Percentiles rank a stretch among this genome's conserved stretches.
These are phyloP conservation scores for Solanum aculeatissimum DNA, from an alignment of 305 asterid genomes.

Conservation along the genomic window DNA sequence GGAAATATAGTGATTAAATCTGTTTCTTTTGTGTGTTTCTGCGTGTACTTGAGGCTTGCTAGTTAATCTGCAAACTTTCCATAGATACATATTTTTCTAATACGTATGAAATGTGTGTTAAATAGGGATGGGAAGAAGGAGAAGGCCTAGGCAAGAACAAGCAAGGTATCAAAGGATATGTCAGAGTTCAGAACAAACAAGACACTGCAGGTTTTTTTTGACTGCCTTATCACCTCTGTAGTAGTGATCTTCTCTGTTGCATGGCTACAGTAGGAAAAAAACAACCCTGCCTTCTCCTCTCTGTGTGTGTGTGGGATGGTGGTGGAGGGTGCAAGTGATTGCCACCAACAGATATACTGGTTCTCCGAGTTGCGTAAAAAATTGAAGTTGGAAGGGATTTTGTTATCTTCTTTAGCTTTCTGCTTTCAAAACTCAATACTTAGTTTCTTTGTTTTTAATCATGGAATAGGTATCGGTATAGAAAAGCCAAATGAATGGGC, in stretches of 20 bases:
- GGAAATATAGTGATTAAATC: background rate
- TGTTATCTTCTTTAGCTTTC: background rate
- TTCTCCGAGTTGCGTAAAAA: background rate
- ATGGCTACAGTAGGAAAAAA: background rate
- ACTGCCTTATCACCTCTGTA: background rate
- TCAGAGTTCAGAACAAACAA: constrained; percentile 82
- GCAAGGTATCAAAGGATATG: constrained; percentile 94
- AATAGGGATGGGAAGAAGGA: constrained; percentile 99
- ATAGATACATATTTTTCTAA: background rate
- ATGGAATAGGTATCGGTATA: constrained; percentile 57
- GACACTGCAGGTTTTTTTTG: constrained; percentile 51
- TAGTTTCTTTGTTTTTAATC: background rate
- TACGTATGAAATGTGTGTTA: background rate
- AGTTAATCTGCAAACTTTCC: background rate
- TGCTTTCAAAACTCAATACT: background rate
- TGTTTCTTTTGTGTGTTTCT: background rate
- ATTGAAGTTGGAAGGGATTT: background rate
- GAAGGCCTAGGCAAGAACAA: constrained; percentile 96
- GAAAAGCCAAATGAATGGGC: constrained; percentile 94
- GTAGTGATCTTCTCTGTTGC: background rate
- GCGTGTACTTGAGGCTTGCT: background rate
- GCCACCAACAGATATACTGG: background rate
- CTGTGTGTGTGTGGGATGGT: background rate
- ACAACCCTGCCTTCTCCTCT: background rate
- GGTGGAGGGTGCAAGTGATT: background rate